Evolutionary conservation across 768 basidiomycete species (phyloP).

Genomic region (Favolaschia claudopus): DNA sequence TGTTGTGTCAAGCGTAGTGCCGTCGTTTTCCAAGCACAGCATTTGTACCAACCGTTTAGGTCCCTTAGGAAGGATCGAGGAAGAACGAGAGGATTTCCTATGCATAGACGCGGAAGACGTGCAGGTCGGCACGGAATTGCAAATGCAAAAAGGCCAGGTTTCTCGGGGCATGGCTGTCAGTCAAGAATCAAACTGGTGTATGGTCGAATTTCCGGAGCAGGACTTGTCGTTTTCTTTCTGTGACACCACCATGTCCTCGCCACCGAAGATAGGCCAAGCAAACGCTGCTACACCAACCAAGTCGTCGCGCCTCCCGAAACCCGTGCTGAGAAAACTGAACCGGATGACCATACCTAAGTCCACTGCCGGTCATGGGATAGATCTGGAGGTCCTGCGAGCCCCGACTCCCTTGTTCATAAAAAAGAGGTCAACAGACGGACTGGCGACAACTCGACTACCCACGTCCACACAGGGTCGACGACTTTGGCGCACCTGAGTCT

Average conservation of each 20-base stretch:
- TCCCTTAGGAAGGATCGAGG: conserved; percentile 27
- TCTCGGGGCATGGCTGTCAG: no score
- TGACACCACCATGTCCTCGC: background rate
- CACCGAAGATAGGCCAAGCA: background rate
- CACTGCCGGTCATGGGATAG: background rate
- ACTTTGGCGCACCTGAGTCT: conserved; percentile 15
- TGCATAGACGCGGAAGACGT: background rate
- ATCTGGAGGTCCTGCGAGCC: background rate
- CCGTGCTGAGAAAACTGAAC: conserved; percentile 30
- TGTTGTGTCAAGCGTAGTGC: conserved; percentile 19
- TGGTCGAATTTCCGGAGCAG: conserved; percentile 16
- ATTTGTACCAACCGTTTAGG: conserved; percentile 23
- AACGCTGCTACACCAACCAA: conserved; percentile 5
- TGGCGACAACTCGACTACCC: conserved; percentile 13
- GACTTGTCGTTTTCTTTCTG: conserved; percentile 18
- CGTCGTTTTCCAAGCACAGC: conserved; percentile 29
- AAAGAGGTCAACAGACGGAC: conserved; percentile 11
- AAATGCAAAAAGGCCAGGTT: background rate
- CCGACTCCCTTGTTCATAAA: conserved; percentile 7
- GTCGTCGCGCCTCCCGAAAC: conserved; percentile 33
- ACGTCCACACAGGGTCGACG: conserved; percentile 4
- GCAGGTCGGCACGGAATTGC: background rate
- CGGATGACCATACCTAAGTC: conserved; percentile 27
- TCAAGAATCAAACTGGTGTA: conserved; percentile 19
- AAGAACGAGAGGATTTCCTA: conserved; percentile 20